These are phyloP conservation scores for Xerocomellus dryophilus DNA, from an alignment of 768 basidiomycete genomes.

Conservation along the genomic window DNA sequence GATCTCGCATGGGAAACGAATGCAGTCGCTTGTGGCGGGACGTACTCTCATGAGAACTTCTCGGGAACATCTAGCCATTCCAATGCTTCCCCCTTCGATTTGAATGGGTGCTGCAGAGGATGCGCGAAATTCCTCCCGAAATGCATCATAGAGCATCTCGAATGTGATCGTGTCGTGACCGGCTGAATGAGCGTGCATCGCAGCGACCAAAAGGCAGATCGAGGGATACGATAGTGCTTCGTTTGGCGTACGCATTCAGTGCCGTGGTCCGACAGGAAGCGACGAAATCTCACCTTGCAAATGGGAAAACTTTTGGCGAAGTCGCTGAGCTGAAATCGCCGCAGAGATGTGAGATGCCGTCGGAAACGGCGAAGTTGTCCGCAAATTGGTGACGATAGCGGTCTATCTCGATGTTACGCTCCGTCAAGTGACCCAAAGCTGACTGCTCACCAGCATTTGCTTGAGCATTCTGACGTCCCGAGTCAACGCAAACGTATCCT, in stretches of 20 bases:
- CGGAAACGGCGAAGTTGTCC: slow-evolving; percentile 52
- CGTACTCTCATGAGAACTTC: slow-evolving; percentile 65
- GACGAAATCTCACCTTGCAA: slow-evolving; percentile 46
- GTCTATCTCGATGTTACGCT: slow-evolving; percentile 36
- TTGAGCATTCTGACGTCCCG: slow-evolving; percentile 57
- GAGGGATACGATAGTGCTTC: slow-evolving; percentile 74
- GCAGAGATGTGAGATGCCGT: slow-evolving; percentile 41
- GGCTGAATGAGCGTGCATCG: slow-evolving; percentile 68
- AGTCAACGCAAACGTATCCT: slow-evolving; percentile 59
- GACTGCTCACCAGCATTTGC: slow-evolving; percentile 57
- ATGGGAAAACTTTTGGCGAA: slow-evolving; percentile 50
- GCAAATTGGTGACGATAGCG: slow-evolving; percentile 43
- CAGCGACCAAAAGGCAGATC: slow-evolving; percentile 82
- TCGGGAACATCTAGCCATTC: slow-evolving; percentile 66
- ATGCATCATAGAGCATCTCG: slow-evolving; percentile 82
- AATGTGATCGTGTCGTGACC: slow-evolving; percentile 85
- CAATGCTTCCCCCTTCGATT: slow-evolving; percentile 68
- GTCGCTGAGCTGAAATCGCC: slow-evolving; percentile 51
- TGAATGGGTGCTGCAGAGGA: slow-evolving; percentile 74
- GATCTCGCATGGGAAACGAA: background rate
- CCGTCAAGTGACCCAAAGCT: background rate
- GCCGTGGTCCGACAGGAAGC: background rate
- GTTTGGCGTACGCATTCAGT: slow-evolving; percentile 1
- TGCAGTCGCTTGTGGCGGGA: slow-evolving; percentile 10
- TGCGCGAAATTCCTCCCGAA: slow-evolving; percentile 69